Percentiles rank a stretch among this genome's conserved stretches.
Conservation (phyloP, 2,329 filamentous ascomycete species). For the Pyricularia grisea region DNA sequence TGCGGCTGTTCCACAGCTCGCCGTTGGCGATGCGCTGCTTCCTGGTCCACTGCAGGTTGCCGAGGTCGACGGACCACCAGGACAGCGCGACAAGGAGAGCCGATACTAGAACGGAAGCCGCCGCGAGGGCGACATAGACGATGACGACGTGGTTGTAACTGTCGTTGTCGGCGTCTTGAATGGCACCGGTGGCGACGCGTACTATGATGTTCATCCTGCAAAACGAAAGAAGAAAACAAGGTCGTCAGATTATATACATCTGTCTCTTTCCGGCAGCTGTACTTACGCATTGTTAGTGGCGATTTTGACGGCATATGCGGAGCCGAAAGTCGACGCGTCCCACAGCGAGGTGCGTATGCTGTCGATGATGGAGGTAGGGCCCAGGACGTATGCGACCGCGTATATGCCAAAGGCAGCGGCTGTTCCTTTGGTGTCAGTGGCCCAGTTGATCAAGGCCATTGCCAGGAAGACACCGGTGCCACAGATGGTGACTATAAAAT, state of each 20-base stretch:
- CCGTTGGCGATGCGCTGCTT: constrained; percentile 39
- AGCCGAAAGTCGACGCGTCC: constrained; percentile 36
- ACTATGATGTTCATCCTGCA: constrained; percentile 50
- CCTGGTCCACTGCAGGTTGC: constrained; percentile 47
- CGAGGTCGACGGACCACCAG: constrained; percentile 29
- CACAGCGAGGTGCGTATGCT: no score
- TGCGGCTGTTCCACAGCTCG: constrained; percentile 24
- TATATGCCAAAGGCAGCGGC: no score
- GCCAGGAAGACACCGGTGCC: no score
- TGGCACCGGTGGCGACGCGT: constrained; percentile 43
- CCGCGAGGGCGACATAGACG: constrained; percentile 45
- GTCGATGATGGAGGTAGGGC: no score
- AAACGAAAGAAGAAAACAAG: no score
- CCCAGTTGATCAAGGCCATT: no score
- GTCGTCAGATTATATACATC: no score
- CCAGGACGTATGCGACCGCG: no score
- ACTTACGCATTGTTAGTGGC: constrained; percentile 42
- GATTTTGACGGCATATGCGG: constrained; percentile 50
- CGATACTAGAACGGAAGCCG: constrained; percentile 35
- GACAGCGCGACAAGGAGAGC: constrained; percentile 15
- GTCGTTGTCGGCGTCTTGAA: constrained; percentile 48
- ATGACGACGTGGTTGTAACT: constrained; percentile 45
- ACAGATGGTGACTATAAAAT: no score
- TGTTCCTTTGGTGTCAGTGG: no score
- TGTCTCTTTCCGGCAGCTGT: no score